phyloP scores from a whole-genome alignment of 257 asterid genomes.

The Solanum sitiens region DNA sequence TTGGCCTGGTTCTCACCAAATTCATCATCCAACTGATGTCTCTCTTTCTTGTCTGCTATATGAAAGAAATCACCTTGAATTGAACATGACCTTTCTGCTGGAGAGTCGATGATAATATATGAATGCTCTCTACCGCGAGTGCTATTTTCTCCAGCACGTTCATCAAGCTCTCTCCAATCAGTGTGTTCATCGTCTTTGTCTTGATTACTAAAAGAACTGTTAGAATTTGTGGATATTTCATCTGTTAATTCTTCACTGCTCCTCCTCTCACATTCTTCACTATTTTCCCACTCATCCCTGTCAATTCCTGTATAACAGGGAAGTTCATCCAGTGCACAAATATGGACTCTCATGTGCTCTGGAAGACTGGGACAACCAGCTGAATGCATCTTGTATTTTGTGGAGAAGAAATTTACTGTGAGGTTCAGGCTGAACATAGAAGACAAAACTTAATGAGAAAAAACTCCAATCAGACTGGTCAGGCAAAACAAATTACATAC shows the following conservation, averaged over 20 bases:
- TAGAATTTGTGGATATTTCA: background rate
- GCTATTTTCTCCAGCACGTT: background rate
- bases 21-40: background rate
- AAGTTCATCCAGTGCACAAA: conserved; percentile 70
- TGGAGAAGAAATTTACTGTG: conserved; percentile 74
- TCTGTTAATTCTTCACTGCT: background rate
- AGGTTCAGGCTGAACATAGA: conserved; percentile 53
- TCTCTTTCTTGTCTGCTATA: conserved; percentile 1
- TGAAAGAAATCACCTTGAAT: conserved; percentile 2
- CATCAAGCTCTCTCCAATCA: conserved; percentile 1
- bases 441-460: background rate
- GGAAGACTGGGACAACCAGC: conserved; percentile 58
- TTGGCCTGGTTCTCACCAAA: background rate
- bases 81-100: background rate
- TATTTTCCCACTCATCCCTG: background rate
- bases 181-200: background rate
- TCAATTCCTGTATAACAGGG: conserved; percentile 46
- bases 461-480: background rate
- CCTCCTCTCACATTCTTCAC: conserved; percentile 16
- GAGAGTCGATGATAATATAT: background rate
- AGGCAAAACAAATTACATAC: conserved; percentile 16
- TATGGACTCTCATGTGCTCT: conserved; percentile 28
- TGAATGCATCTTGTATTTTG: conserved; percentile 53
- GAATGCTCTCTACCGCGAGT: background rate
- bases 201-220: background rate